Evolutionary conservation across 2,329 filamentous ascomycete genomes (phyloP), one percentile per base, ranked within the genome.

Genomic region (Coniella vitis): DNA sequence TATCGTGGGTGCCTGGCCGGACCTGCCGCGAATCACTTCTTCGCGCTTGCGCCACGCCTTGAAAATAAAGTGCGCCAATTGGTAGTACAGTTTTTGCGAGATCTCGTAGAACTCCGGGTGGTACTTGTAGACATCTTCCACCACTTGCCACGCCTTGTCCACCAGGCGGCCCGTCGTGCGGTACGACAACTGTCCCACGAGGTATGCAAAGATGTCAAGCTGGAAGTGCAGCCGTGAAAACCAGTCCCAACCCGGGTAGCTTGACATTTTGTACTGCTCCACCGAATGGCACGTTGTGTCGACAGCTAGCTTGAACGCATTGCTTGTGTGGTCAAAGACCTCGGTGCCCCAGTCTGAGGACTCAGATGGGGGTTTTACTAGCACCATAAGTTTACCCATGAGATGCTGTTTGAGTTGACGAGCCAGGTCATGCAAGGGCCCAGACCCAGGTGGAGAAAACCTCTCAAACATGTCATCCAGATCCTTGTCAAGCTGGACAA

Each of bases 161-260:
- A 78, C 71, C 9, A 81, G 63, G 3, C 59, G 61, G 8, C 78
- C 78, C 2, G 65, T 66, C 0, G 67, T 69, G 34, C 74, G 72
- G 29, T 70, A 66, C 53, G 69, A 72, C 12, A 82, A 69, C 57
- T 79, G 74, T 4, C 74, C 74, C 0, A 73, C 71, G 60, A 79
- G 68, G 58, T 77, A 78, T 34, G 73, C 65, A 52, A 81, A 75
- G 20, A 80, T 64, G 48, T 79, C 78, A 41, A 75, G 62, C 56
- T 80, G 76, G 60, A 81, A 79, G 56, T 79, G 72, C 20, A 67
- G 63, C 51, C 71, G 70, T 58, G 72, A 66, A 55, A 74, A 79
- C 78, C 78, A 82, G 10, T 74, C 57, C 58, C 79, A 81, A 1
- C 74, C 73, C 0, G 65, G 67, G 20, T 69, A 63, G 16, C 64